Conservation (phyloP, 345 rosid genomes). For the Durio zibethinus region DNA sequence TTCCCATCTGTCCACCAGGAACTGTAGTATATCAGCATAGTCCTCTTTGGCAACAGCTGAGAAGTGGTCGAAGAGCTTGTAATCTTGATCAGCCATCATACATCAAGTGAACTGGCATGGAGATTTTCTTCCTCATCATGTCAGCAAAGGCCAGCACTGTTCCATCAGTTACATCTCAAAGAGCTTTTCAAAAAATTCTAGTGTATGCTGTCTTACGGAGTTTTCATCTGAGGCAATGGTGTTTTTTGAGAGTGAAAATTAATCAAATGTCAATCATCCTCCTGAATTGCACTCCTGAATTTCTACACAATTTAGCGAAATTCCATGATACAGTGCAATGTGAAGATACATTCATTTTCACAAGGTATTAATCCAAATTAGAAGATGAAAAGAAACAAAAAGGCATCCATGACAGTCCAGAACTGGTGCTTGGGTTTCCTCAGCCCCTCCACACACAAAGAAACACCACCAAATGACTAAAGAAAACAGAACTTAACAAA, state of each 20-base stretch:
- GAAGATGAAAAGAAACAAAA: not conserved
- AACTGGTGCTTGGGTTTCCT: not conserved
- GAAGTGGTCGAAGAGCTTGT: slow-evolving; percentile 13
- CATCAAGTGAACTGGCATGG: slow-evolving; percentile 8
- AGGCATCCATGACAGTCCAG: not conserved
- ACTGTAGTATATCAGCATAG: too few species aligned
- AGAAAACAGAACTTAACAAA: not conserved
- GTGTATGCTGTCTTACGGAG: slow-evolving; percentile 1
- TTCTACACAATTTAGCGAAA: not conserved
- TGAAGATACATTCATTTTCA: not conserved
- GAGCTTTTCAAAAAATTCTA: not conserved
- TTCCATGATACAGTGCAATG: not conserved
- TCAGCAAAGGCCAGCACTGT: too few species aligned
- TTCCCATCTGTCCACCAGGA: slow-evolving; percentile 23
- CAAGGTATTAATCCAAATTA: not conserved
- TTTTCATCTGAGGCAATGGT: not conserved
- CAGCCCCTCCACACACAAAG: not conserved
- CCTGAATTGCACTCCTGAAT: not conserved
- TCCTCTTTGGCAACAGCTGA: not conserved
- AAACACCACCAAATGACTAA: not conserved
- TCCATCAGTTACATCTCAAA: slow-evolving; percentile 1
- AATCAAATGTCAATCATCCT: not conserved
- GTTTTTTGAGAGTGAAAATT: not conserved
- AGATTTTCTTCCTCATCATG: slow-evolving; percentile 22
- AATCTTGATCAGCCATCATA: not conserved